Percentiles rank a stretch among this genome's conserved stretches.
phyloP scores from a whole-genome alignment of 805 yeast species.

The Zygoascus flipseniorum region DNA sequence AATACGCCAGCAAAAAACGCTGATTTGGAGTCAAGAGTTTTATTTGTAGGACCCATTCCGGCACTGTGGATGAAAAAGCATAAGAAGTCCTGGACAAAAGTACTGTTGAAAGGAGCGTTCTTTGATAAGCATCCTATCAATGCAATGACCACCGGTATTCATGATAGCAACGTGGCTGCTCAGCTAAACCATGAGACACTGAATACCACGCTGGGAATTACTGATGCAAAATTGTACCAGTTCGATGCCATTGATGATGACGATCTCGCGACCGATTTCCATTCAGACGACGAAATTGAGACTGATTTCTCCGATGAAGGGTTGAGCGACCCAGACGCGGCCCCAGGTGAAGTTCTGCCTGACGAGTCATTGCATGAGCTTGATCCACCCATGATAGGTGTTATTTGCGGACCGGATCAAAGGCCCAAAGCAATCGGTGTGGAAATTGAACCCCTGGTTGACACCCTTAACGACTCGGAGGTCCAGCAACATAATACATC shows the following conservation, averaged over 20 bases:
- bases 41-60: conserved; percentile 29
- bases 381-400: neutral
- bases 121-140: neutral
- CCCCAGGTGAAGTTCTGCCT: neutral
- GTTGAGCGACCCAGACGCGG: neutral
- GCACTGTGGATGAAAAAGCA: conserved; percentile 15
- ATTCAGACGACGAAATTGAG: neutral
- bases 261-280: neutral
- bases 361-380: neutral
- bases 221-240: neutral
- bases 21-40: conserved; percentile 24
- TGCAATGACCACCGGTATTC: neutral
- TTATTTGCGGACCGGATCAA: neutral
- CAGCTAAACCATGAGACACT: neutral
- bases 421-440: neutral
- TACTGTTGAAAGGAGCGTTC: neutral
- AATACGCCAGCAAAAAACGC: conserved; percentile 21
- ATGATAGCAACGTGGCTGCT: neutral
- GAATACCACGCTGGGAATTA: neutral
- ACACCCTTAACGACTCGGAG: neutral
- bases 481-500: neutral
- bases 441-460: neutral
- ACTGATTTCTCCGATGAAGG: neutral
- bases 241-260: neutral
- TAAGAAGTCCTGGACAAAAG: conserved; percentile 9